Evolutionary conservation across 108 stramenopile genomes (phyloP).

Genomic region (Licmophora abbreviata): DNA sequence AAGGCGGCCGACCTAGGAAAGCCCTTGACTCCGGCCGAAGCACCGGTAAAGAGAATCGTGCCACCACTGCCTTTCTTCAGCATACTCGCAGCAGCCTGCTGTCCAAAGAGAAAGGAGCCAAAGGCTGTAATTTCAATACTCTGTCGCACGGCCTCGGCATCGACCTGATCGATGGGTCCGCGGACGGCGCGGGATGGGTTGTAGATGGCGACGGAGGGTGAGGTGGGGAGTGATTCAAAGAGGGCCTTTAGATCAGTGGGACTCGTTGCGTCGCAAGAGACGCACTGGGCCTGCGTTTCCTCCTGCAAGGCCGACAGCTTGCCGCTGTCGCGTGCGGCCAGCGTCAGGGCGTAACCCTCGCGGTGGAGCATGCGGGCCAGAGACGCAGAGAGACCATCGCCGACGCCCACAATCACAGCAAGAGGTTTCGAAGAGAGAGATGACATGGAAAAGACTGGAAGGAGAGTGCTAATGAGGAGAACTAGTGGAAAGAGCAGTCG

Average conservation of each 20-base stretch:
- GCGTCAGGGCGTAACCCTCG: no score
- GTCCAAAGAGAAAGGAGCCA: conserved; percentile 17
- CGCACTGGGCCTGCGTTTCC: no score
- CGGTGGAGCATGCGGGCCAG: no score
- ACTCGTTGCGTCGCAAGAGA: conserved; percentile 9
- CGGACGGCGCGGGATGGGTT: conserved; percentile 4
- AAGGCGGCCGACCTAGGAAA: conserved; percentile 17
- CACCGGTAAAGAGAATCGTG: conserved; percentile 33
- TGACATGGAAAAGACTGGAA: no score
- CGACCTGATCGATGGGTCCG: conserved; percentile 4
- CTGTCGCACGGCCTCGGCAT: neutral
- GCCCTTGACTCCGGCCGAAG: conserved; percentile 20
- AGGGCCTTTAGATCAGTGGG: neutral
- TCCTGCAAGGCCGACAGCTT: no score
- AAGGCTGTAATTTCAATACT: conserved; percentile 3
- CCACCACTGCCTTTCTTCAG: conserved; percentile 7
- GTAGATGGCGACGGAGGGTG: conserved; percentile 3
- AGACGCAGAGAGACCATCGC: no score
- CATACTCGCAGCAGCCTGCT: conserved; percentile 16
- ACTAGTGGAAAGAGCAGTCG: no score
- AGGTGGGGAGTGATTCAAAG: neutral
- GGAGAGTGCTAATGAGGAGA: no score
- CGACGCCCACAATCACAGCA: no score
- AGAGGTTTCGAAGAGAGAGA: no score
- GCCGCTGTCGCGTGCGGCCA: no score